Percentiles rank a stretch among this genome's conserved stretches.
Conservation (phyloP, 164 flowering plant species). For the Houttuynia cordata region DNA sequence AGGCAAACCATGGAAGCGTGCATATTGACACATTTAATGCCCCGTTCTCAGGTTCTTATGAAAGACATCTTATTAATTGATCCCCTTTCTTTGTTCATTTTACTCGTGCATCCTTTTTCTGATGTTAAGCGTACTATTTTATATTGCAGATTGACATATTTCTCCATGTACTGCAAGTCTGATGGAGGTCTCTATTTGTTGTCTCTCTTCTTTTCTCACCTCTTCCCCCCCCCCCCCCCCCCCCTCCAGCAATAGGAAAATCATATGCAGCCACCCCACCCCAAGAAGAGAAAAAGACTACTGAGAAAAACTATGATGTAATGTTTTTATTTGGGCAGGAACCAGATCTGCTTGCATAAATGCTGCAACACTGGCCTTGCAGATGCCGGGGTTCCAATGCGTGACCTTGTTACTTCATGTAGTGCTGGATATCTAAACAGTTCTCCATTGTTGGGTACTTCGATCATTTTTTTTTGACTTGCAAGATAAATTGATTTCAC, state of each 20-base stretch:
- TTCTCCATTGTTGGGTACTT: conserved; percentile 78
- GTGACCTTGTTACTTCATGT: conserved; percentile 85
- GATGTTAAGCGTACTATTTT: neutral
- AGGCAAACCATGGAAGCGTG: conserved; percentile 97
- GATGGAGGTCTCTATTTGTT: conserved; percentile 79
- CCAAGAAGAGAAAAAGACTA: no score
- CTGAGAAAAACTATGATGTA: neutral
- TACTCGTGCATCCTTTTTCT: neutral
- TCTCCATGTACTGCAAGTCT: conserved; percentile 98
- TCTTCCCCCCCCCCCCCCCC: no score
- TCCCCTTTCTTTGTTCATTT: neutral
- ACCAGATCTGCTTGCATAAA: conserved; percentile 97
- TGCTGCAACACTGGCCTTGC: conserved; percentile 99
- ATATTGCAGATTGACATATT: conserved; percentile 77
- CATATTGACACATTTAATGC: conserved; percentile 87
- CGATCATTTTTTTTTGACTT: neutral
- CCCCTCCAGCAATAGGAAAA: no score
- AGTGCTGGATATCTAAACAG: conserved; percentile 88
- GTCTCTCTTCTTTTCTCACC: neutral
- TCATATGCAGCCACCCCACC: no score
- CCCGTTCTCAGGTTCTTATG: conserved; percentile 68
- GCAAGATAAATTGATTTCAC: neutral
- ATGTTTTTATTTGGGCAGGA: conserved; percentile 31
- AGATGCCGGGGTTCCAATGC: conserved; percentile 98
- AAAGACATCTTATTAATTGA: neutral